Percentiles rank a stretch among this genome's conserved stretches.
phyloP scores from a whole-genome alignment of 345 rosid genomes.

The Populus alba region DNA sequence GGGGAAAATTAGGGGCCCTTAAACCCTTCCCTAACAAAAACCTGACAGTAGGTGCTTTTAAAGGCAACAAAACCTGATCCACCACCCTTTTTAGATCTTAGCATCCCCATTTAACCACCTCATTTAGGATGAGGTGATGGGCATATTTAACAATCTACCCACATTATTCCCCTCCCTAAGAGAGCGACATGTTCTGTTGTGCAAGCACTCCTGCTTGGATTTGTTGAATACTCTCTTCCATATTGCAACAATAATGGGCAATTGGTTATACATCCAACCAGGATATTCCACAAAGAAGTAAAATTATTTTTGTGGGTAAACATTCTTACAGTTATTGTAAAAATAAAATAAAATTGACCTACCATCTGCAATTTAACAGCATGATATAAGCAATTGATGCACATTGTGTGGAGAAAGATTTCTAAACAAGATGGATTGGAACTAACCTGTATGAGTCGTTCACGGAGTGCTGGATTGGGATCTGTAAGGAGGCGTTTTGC shows the following conservation, averaged over 20 bases:
- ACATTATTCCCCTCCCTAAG: too few relatives aligned
- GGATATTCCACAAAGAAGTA: too few relatives aligned
- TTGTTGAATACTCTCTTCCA: not conserved
- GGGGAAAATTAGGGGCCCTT: too few relatives aligned
- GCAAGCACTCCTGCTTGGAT: not conserved
- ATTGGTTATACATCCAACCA: too few relatives aligned
- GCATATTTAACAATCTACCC: too few relatives aligned
- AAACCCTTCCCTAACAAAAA: too few relatives aligned
- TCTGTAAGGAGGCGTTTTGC: conserved; percentile 96
- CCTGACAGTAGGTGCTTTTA: too few relatives aligned
- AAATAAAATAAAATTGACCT: not conserved
- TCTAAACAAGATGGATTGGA: conserved; percentile 4
- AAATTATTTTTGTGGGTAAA: too few relatives aligned
- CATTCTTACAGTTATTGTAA: not conserved
- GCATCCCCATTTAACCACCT: not conserved
- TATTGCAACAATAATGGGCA: not conserved
- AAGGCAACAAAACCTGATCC: not conserved
- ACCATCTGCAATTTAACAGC: not conserved
- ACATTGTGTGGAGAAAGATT: not conserved
- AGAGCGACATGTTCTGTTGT: too few relatives aligned
- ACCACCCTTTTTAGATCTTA: not conserved
- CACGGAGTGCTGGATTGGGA: conserved; percentile 95
- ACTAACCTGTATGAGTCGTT: conserved; percentile 89
- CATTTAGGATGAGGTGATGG: too few relatives aligned
- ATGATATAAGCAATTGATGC: not conserved